Percentiles rank a stretch among this genome's conserved stretches.
Evolutionary conservation across 2,329 filamentous ascomycete genomes (phyloP).

Genomic region (Ophiocordyceps australis): DNA sequence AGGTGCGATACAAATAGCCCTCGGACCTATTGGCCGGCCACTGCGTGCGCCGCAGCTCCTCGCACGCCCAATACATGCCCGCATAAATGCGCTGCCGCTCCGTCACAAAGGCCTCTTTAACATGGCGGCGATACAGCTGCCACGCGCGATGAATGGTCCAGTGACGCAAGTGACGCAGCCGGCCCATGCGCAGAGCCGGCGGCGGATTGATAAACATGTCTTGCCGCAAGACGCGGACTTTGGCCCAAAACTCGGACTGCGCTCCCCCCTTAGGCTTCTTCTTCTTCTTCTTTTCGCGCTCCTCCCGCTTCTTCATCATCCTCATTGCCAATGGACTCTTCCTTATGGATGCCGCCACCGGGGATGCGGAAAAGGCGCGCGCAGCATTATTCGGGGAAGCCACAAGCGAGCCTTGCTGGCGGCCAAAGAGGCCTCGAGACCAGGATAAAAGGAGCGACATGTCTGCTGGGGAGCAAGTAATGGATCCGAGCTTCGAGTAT

Average conservation of each 20-base stretch:
- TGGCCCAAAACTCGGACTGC: too few species aligned
- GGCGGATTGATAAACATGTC: constrained; percentile 33
- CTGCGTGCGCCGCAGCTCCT: constrained; percentile 51
- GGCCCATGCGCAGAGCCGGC: constrained; percentile 69
- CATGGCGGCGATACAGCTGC: constrained; percentile 59
- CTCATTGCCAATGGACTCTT: too few species aligned
- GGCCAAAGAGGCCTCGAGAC: constrained; percentile 12
- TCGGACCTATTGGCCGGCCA: constrained; percentile 38
- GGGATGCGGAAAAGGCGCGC: too few species aligned
- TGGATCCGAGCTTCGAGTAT: too few species aligned
- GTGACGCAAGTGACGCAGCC: constrained; percentile 75
- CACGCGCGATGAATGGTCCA: constrained; percentile 99
- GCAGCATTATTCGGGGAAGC: constrained; percentile 1
- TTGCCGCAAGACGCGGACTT: constrained; percentile 23
- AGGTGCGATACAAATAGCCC: constrained; percentile 66
- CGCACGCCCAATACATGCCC: constrained; percentile 69
- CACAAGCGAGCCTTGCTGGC: constrained; percentile 4
- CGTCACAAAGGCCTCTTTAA: constrained; percentile 41
- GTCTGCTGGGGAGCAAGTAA: too few species aligned
- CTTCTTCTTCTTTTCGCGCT: too few species aligned
- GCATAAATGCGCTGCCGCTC: constrained; percentile 68
- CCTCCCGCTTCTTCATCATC: too few species aligned
- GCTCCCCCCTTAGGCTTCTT: too few species aligned
- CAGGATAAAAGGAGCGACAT: constrained; percentile 8
- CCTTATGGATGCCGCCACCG: too few species aligned